phyloP scores from a whole-genome alignment of 2,329 filamentous ascomycete species.

The Fusarium burgessii region DNA sequence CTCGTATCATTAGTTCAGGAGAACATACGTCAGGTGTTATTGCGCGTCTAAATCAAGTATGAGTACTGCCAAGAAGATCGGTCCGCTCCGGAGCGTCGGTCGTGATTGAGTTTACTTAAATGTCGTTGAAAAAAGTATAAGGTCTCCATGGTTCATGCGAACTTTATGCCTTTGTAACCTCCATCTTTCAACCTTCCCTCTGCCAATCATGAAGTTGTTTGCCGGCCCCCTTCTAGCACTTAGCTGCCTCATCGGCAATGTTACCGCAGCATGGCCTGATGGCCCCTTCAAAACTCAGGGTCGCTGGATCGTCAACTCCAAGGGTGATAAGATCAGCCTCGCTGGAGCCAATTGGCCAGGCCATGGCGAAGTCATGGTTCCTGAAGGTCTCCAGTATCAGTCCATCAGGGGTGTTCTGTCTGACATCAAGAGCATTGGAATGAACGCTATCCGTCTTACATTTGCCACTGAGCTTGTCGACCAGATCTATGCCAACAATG shows the following conservation, averaged over 20 bases:
- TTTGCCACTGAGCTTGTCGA: conserved; percentile 75
- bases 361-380: conserved; percentile 71
- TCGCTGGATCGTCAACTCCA: conserved; percentile 58
- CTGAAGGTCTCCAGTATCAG: conserved; percentile 72
- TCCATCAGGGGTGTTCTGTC: conserved; percentile 66
- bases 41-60: background rate
- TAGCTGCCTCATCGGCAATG: conserved; percentile 14
- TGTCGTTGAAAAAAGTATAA: conserved; percentile 3
- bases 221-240: conserved; percentile 9
- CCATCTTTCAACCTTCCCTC: too few relatives aligned
- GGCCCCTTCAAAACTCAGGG: conserved; percentile 55
- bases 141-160: background rate
- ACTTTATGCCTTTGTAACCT: rapidly evolving
- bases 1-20: background rate
- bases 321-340: conserved; percentile 55
- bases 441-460: conserved; percentile 73
- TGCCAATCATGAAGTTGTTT: conserved; percentile 4
- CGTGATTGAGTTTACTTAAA: background rate
- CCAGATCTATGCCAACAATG: conserved; percentile 63
- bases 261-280: conserved; percentile 36
- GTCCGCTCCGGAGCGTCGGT: conserved; percentile 13
- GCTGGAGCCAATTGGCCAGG: conserved; percentile 73
- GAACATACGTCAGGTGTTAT: conserved; percentile 18
- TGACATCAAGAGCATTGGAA: conserved; percentile 68
- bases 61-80: background rate